A percentile compares a stretch with the other conserved stretches of the same genome.
phyloP scores from a whole-genome alignment of 148 eudicot species.

The Hydrangea macrophylla region DNA sequence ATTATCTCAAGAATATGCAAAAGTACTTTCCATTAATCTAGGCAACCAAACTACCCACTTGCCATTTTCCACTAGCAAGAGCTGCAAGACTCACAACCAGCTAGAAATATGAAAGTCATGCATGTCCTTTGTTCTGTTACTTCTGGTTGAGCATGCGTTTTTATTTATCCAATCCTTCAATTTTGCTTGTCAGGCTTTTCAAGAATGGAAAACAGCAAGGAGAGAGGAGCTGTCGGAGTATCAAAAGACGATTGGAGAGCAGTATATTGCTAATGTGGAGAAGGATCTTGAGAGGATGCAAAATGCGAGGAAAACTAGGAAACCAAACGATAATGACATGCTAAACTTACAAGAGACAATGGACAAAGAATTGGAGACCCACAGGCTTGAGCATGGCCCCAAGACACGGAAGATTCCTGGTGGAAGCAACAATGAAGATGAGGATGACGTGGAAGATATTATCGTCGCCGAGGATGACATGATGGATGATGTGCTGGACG shows the following conservation, averaged over 20 bases:
- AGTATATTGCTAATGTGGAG: constrained; percentile 67
- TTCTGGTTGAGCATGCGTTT: neutral
- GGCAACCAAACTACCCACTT: too few species aligned
- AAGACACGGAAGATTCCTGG: constrained; percentile 76
- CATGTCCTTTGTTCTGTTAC: neutral
- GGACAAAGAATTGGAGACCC: constrained; percentile 97
- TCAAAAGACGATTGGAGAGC: constrained; percentile 70
- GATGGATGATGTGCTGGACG: constrained; percentile 88
- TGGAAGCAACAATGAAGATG: constrained; percentile 66
- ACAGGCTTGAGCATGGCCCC: constrained; percentile 91
- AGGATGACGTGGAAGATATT: constrained; percentile 97
- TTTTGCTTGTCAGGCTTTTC: constrained; percentile 45
- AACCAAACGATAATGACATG: constrained; percentile 45
- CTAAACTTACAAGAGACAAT: constrained; percentile 88
- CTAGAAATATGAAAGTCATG: too few species aligned
- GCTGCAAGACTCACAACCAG: neutral
- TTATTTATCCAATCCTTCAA: too few species aligned
- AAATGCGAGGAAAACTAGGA: constrained; percentile 63
- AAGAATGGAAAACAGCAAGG: constrained; percentile 88
- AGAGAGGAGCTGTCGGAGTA: constrained; percentile 84
- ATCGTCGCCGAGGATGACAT: constrained; percentile 85
- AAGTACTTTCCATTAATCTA: neutral
- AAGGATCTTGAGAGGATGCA: constrained; percentile 79
- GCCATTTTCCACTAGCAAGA: too few species aligned
- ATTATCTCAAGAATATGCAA: neutral